Conservation (phyloP, 768 basidiomycete species). For the Panaeolus papilionaceus region DNA sequence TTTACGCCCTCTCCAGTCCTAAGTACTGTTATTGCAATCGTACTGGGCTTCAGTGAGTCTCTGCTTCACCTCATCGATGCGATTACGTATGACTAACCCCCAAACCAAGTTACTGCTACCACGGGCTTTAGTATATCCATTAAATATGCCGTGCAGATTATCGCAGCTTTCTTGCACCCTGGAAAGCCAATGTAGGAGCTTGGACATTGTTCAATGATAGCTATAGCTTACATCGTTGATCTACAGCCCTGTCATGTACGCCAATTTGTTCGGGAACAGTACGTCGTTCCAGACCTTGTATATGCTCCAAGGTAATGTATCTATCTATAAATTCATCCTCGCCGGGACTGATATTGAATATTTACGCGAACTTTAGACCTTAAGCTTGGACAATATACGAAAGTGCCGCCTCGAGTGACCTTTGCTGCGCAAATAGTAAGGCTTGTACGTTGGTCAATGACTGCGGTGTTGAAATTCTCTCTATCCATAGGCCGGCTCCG, state of each 20-base stretch:
- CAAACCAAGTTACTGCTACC: not conserved
- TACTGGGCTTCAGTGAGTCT: not conserved
- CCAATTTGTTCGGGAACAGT: constrained; percentile 59
- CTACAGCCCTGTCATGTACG: constrained; percentile 57
- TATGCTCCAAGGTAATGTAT: constrained; percentile 49
- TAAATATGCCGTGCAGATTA: constrained; percentile 55
- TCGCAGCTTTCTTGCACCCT: constrained; percentile 56
- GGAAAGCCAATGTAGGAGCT: constrained; percentile 50
- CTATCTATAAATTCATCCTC: not conserved
- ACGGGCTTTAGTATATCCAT: constrained; percentile 51
- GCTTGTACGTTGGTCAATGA: not conserved
- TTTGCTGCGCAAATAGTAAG: not conserved
- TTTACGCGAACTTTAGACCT: not conserved
- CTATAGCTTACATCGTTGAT: not conserved
- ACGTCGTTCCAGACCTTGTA: constrained; percentile 58
- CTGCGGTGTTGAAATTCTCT: not conserved
- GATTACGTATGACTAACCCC: not conserved
- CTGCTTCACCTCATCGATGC: not conserved
- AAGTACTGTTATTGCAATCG: not conserved
- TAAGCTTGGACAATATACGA: not conserved
- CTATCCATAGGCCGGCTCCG: constrained; percentile 43
- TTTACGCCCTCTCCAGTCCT: not conserved
- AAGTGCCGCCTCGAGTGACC: not conserved
- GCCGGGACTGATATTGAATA: not conserved
- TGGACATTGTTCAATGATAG: not conserved